Evolutionary conservation across 176 grass and related monocot genomes (phyloP), one percentile per base, ranked within the genome.

Genomic region (Carex cristatella): DNA sequence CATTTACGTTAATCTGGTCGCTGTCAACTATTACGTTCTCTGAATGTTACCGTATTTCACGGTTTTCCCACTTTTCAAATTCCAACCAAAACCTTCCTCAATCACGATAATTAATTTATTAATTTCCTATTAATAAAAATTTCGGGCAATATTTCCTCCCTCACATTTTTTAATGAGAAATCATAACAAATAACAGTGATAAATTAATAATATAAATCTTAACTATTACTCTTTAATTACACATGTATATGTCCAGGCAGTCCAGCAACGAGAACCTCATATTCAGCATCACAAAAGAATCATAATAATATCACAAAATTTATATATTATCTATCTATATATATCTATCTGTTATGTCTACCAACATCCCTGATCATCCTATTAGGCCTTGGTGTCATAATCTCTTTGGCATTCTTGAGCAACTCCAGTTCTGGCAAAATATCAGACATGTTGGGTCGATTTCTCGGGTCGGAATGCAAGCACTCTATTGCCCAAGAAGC

Each of bases 401-500:
- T 51, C 32, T 83, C 80, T 83, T 88, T 97, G 19, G 83, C 35
- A 53, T 88, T 70, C 23, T 79, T 78, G 7, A 94, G 85, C 12
- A 27, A 73, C 51, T 91, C 59, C n/a, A 97, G 68, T 13, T 63
- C 23, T 4, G 92, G 87, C 63, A 97, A 79, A 38, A 97, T 65
- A 28, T 88, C 87, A 9, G 87, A 81, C 92, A 97, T 94, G 81
- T 48, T 79, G 6, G 92, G 92, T 32, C 92, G 85, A 86, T 48
- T 87, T 86, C 87, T 97, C 13, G 92, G 75, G 68, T 97, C 94
- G 4, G 58, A 67, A 40, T 87, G 77, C 0, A 97, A 84, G 78
- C 94, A 97, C 3, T 85, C 42, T 13, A 94, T 82, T 38, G 94
- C 90, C 57, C 94, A 84, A 49, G 80, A 69, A 11, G 92, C 94